A percentile compares a stretch with the other conserved stretches of the same genome.
phyloP scores from a whole-genome alignment of 805 yeast species.

The Gaillardinia entomophila region DNA sequence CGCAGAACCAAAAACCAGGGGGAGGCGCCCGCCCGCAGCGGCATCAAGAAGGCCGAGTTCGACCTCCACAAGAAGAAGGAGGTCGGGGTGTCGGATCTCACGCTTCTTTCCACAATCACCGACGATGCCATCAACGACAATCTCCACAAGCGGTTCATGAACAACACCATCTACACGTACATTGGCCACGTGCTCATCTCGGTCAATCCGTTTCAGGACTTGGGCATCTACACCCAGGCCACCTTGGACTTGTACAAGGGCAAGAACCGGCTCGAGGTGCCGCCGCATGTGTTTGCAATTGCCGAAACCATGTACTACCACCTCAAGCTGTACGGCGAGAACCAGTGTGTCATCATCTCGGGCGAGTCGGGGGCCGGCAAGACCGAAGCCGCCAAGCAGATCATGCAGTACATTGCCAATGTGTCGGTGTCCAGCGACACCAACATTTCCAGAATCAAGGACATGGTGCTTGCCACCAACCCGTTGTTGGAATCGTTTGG shows the following conservation, averaged over 20 bases:
- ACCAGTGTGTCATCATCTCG: conserved; percentile 94
- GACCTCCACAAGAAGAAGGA: conserved; percentile 86
- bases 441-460: conserved; percentile 79
- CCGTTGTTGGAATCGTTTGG: conserved; percentile 89
- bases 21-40: conserved; percentile 53
- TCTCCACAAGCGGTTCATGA: conserved; percentile 80
- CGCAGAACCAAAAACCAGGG: conserved; percentile 46
- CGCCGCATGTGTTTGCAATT: conserved; percentile 97
- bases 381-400: conserved; percentile 95
- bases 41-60: conserved; percentile 80
- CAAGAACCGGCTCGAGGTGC: conserved; percentile 90
- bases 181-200: conserved; percentile 93
- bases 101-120: conserved; percentile 79
- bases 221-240: conserved; percentile 88
- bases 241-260: conserved; percentile 76
- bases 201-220: conserved; percentile 92
- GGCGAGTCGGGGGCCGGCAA: conserved; percentile 99
- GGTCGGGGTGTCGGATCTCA: conserved; percentile 96
- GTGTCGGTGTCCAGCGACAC: conserved; percentile 64
- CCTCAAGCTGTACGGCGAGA: conserved; percentile 88
- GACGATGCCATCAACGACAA: conserved; percentile 93
- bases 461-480: conserved; percentile 96
- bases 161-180: conserved; percentile 86
- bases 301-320: conserved; percentile 97
- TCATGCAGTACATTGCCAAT: conserved; percentile 94